Percentiles rank a stretch among this genome's conserved stretches.
These are phyloP conservation scores for Falciphora oryzae DNA, from an alignment of 2,329 filamentous ascomycete species.

Conservation along the genomic window DNA sequence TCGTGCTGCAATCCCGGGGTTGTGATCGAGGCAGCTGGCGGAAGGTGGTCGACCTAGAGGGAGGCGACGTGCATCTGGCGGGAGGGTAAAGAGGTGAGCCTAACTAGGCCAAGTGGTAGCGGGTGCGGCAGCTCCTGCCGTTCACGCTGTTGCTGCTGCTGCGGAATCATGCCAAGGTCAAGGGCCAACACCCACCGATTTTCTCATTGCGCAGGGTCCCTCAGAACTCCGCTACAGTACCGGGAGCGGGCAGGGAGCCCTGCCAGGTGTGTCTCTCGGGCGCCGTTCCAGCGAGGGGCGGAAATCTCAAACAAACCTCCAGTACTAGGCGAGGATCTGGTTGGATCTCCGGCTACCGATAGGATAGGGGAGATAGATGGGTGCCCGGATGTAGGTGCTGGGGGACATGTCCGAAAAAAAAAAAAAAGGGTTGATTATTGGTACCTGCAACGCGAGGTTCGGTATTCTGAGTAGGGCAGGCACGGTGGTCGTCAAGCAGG, in stretches of 20 bases:
- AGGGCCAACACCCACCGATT: conserved; percentile 1
- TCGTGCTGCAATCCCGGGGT: background rate
- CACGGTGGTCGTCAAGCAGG: background rate
- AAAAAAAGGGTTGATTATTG: background rate
- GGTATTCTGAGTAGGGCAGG: background rate
- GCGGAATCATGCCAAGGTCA: background rate
- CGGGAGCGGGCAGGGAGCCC: background rate
- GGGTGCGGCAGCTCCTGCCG: background rate
- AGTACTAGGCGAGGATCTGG: background rate
- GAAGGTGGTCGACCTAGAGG: background rate
- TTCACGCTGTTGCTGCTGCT: background rate
- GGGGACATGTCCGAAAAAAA: background rate
- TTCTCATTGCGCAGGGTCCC: conserved; percentile 1
- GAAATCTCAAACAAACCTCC: background rate
- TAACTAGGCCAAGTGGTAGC: background rate
- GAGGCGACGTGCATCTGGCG: conserved; percentile 7
- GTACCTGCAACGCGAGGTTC: background rate
- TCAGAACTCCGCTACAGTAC: background rate
- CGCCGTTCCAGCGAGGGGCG: background rate
- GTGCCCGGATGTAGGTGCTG: background rate
- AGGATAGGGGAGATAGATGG: background rate
- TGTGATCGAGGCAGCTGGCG: background rate
- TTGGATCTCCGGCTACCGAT: background rate
- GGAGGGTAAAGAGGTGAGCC: conserved; percentile 1
- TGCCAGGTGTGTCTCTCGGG: background rate